Percentiles rank a stretch among this genome's conserved stretches.
These are phyloP conservation scores for Coniosporium tulheliwenetii DNA, from an alignment of 2,329 filamentous ascomycete species.

Conservation along the genomic window DNA sequence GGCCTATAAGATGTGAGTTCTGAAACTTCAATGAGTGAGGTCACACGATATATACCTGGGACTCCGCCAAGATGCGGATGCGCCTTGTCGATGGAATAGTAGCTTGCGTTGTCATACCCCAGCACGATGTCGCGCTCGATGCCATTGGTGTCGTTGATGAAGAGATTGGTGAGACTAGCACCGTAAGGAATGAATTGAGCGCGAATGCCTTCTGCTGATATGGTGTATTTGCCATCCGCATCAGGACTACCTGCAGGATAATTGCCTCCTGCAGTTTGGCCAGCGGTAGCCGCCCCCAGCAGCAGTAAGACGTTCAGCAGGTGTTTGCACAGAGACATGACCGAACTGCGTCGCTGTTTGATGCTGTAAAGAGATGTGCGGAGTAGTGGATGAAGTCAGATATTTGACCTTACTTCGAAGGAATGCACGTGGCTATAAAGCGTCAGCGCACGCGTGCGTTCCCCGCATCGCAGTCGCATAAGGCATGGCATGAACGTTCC, in stretches of 20 bases:
- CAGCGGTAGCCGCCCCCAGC: neutral
- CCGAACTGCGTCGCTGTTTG: too few relatives aligned
- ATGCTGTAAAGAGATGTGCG: too few relatives aligned
- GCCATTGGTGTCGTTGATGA: conserved; percentile 54
- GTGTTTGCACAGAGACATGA: too few relatives aligned
- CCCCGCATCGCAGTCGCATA: too few relatives aligned
- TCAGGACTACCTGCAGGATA: conserved; percentile 8
- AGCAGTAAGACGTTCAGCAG: too few relatives aligned
- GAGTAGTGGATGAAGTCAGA: too few relatives aligned
- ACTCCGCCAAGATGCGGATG: conserved; percentile 61
- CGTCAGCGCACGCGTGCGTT: too few relatives aligned
- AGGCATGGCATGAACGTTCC: too few relatives aligned
- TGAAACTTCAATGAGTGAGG: neutral
- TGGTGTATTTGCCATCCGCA: conserved; percentile 49
- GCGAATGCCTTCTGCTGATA: conserved; percentile 49
- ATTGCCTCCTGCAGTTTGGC: neutral
- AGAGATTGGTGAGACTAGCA: conserved; percentile 55
- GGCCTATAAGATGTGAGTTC: conserved; percentile 15
- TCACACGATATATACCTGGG: conserved; percentile 31
- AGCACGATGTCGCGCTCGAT: conserved; percentile 54
- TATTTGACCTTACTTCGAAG: too few relatives aligned
- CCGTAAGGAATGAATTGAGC: conserved; percentile 61
- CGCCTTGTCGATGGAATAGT: conserved; percentile 47
- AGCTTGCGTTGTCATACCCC: conserved; percentile 61
- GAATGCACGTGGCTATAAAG: too few relatives aligned